Percentiles rank a stretch among this genome's conserved stretches.
These are phyloP conservation scores for Cutaneotrichosporon curvatum DNA, from an alignment of 1,284 basidiomycete genomes.

Conservation along the genomic window DNA sequence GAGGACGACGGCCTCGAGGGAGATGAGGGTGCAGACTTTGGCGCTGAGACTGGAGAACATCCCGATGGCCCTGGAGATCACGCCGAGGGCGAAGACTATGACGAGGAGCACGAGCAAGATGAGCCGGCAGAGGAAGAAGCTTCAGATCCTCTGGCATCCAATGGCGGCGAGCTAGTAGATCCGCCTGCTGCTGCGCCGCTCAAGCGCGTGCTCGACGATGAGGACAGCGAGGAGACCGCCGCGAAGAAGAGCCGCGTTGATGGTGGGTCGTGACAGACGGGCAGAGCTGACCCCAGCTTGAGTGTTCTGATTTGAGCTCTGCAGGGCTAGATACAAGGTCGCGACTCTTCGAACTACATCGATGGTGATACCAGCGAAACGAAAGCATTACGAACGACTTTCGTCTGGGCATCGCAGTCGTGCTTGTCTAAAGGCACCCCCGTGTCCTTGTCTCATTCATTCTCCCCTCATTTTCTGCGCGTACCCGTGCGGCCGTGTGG, in stretches of 20 bases:
- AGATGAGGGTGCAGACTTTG: not conserved
- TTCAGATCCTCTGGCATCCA: not conserved
- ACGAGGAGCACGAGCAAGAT: not conserved
- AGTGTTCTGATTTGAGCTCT: too few relatives aligned
- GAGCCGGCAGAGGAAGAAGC: not conserved
- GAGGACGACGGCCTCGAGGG: not conserved
- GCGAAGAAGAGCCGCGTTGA: conserved; percentile 11
- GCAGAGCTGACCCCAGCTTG: too few relatives aligned
- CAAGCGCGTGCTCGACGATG: conserved; percentile 9
- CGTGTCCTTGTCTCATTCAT: too few relatives aligned
- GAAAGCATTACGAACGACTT: too few relatives aligned
- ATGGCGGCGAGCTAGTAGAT: not conserved
- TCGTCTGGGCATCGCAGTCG: too few relatives aligned
- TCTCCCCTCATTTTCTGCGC: too few relatives aligned
- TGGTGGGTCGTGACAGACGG: conserved; percentile 5
- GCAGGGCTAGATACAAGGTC: too few relatives aligned
- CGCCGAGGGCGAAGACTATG: not conserved
- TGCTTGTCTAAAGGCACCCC: too few relatives aligned
- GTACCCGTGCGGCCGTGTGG: too few relatives aligned
- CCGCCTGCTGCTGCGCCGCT: not conserved
- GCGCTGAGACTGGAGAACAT: not conserved
- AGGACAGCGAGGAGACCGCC: conserved; percentile 1
- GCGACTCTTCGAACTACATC: too few relatives aligned
- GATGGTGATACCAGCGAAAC: too few relatives aligned
- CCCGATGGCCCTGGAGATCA: not conserved